These are phyloP conservation scores for Agrocybe pediades DNA, from an alignment of 768 basidiomycete species.

Conservation along the genomic window DNA sequence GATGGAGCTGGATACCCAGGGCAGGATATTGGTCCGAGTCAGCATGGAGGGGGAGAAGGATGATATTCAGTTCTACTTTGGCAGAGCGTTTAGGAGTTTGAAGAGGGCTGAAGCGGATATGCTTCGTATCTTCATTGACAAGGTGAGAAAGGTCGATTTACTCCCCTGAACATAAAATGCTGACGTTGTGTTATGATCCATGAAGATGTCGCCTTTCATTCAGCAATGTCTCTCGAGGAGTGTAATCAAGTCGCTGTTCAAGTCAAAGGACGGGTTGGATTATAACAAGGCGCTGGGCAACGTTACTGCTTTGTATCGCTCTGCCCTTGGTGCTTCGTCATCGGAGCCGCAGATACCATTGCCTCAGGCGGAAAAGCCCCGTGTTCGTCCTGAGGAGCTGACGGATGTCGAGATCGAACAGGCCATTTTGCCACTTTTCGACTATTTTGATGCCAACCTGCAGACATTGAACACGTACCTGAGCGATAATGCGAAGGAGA, in stretches of 20 bases:
- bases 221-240: slow-evolving; percentile 80
- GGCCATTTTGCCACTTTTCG: slow-evolving; percentile 89
- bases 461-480: slow-evolving; percentile 89
- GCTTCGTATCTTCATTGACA: slow-evolving; percentile 95
- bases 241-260: slow-evolving; percentile 78
- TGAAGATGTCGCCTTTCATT: slow-evolving; percentile 92
- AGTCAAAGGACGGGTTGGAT: slow-evolving; percentile 63
- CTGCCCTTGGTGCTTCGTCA: slow-evolving; percentile 66
- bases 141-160: slow-evolving; percentile 60
- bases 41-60: slow-evolving; percentile 99
- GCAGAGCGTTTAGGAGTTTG: slow-evolving; percentile 89
- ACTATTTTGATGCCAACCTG: slow-evolving; percentile 94
- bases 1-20: slow-evolving; percentile 86
- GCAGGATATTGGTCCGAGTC: slow-evolving; percentile 82
- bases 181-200: background rate
- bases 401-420: slow-evolving; percentile 94
- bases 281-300: slow-evolving; percentile 90
- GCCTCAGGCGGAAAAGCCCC: slow-evolving; percentile 72
- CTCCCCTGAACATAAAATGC: background rate
- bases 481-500: slow-evolving; percentile 81
- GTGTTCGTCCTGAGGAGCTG: slow-evolving; percentile 76
- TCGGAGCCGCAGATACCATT: slow-evolving; percentile 80
- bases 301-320: slow-evolving; percentile 78
- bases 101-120: slow-evolving; percentile 95
- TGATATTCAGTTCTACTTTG: slow-evolving; percentile 97